These are phyloP conservation scores for Kodamaea laetipori DNA, from an alignment of 805 yeast species.

Conservation along the genomic window DNA sequence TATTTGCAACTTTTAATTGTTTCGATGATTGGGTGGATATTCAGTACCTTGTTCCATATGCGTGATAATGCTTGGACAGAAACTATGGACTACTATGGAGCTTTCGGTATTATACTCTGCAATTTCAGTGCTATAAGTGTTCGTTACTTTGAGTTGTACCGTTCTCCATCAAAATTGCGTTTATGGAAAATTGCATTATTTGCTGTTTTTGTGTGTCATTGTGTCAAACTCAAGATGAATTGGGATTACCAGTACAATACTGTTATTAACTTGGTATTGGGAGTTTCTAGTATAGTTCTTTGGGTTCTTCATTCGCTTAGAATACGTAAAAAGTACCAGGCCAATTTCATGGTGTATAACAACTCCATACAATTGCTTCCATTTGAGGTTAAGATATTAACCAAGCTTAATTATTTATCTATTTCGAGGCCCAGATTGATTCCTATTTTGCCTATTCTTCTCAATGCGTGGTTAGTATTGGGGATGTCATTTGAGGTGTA, in stretches of 20 bases:
- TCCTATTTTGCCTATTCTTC: conserved; percentile 37
- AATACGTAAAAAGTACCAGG: conserved; percentile 19
- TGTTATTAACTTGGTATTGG: conserved; percentile 33
- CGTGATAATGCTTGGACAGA: conserved; percentile 42
- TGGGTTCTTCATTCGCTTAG: conserved; percentile 38
- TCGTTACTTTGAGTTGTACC: conserved; percentile 33
- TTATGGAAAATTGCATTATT: conserved; percentile 22
- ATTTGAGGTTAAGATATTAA: conserved; percentile 37
- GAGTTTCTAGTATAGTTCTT: conserved; percentile 29
- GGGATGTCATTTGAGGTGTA: conserved; percentile 37
- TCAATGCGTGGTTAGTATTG: conserved; percentile 34
- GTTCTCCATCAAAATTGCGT: conserved; percentile 16
- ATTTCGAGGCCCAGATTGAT: conserved; percentile 28
- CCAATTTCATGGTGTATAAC: conserved; percentile 26
- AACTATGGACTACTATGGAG: conserved; percentile 45
- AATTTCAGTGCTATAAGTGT: conserved; percentile 38
- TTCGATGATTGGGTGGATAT: conserved; percentile 39
- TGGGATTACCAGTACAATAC: conserved; percentile 47
- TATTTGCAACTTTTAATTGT: conserved; percentile 30
- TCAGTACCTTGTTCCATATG: conserved; percentile 40
- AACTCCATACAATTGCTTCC: conserved; percentile 43
- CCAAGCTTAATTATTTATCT: conserved; percentile 33
- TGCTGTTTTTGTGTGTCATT: conserved; percentile 28
- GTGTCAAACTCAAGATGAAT: conserved; percentile 24
- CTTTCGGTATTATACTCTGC: conserved; percentile 37